These are phyloP conservation scores for Aspergillus sp. DNA, from an alignment of 2,329 filamentous ascomycete species.

Conservation along the genomic window DNA sequence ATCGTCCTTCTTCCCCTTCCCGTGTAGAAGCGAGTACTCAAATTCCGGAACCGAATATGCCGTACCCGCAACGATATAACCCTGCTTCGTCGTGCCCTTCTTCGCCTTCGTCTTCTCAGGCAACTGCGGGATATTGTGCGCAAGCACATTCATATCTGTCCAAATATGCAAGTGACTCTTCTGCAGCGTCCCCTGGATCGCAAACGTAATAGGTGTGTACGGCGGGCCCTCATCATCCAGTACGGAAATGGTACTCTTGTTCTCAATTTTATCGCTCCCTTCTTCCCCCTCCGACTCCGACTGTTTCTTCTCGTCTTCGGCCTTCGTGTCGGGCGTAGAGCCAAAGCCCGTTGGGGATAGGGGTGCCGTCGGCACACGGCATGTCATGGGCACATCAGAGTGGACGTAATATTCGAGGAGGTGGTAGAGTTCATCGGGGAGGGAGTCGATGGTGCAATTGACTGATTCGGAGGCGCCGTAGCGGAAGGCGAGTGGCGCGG, in stretches of 20 bases:
- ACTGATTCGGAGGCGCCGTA: constrained; percentile 73
- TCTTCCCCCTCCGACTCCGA: background rate
- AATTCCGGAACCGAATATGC: constrained; percentile 81
- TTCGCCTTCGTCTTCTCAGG: constrained; percentile 44
- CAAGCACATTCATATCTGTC: constrained; percentile 83
- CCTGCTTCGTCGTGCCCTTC: constrained; percentile 47
- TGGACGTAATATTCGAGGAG: constrained; percentile 85
- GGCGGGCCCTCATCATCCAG: constrained; percentile 30
- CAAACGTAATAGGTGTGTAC: constrained; percentile 78
- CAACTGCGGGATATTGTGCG: constrained; percentile 56
- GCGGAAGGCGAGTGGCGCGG: constrained; percentile 74
- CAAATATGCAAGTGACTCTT: constrained; percentile 86
- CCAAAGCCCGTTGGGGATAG: constrained; percentile 39
- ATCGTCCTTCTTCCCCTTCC: constrained; percentile 8
- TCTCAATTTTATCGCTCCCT: constrained; percentile 36
- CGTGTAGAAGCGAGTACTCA: constrained; percentile 44
- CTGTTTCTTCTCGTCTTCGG: constrained; percentile 21
- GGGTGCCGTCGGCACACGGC: constrained; percentile 81
- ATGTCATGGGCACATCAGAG: constrained; percentile 88
- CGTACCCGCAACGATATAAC: constrained; percentile 81
- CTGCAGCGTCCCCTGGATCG: constrained; percentile 85
- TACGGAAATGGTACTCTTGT: constrained; percentile 40
- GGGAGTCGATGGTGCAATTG: constrained; percentile 51
- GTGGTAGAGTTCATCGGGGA: constrained; percentile 56
- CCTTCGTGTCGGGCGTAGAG: background rate